Percentiles rank a stretch among this genome's conserved stretches.
Conservation (phyloP, 2,329 filamentous ascomycete genomes). For the Domatiomyces globalis region DNA sequence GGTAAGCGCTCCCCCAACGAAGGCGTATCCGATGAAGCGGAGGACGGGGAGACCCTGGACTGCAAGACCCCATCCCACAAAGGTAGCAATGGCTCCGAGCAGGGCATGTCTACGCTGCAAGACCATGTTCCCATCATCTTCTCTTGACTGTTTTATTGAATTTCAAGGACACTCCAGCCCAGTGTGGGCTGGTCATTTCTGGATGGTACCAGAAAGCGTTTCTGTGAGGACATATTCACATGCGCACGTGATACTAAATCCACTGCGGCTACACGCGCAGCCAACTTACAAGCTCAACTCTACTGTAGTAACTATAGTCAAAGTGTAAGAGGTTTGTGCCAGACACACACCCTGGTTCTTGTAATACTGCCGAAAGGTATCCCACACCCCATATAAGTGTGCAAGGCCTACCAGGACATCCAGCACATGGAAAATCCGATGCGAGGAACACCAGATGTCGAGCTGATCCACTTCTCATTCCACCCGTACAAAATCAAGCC, state of each 20-base stretch:
- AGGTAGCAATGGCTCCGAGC: slow-evolving; percentile 28
- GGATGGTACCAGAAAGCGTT: too few relatives aligned
- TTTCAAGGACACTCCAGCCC: too few relatives aligned
- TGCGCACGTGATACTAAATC: too few relatives aligned
- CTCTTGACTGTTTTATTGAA: not conserved
- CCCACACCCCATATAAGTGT: slow-evolving; percentile 27
- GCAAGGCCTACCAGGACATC: slow-evolving; percentile 28
- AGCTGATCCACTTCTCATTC: slow-evolving; percentile 17
- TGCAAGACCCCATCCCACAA: slow-evolving; percentile 77
- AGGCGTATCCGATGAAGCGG: slow-evolving; percentile 74
- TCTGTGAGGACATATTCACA: too few relatives aligned
- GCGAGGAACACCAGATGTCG: slow-evolving; percentile 24
- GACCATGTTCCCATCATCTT: slow-evolving; percentile 24
- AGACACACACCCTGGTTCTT: slow-evolving; percentile 16
- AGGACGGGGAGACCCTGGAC: slow-evolving; percentile 70
- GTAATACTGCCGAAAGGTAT: slow-evolving; percentile 23
- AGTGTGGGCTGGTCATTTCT: too few relatives aligned
- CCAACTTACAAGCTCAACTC: too few relatives aligned
- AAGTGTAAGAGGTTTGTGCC: too few relatives aligned
- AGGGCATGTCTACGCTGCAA: slow-evolving; percentile 31
- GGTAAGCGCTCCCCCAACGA: slow-evolving; percentile 53
- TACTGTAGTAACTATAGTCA: too few relatives aligned
- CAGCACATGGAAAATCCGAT: slow-evolving; percentile 24
- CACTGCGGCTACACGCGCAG: too few relatives aligned
- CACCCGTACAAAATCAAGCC: slow-evolving; percentile 19